phyloP scores from a whole-genome alignment of 352 stramenopile genomes.

The Pythium scleroteichum region DNA sequence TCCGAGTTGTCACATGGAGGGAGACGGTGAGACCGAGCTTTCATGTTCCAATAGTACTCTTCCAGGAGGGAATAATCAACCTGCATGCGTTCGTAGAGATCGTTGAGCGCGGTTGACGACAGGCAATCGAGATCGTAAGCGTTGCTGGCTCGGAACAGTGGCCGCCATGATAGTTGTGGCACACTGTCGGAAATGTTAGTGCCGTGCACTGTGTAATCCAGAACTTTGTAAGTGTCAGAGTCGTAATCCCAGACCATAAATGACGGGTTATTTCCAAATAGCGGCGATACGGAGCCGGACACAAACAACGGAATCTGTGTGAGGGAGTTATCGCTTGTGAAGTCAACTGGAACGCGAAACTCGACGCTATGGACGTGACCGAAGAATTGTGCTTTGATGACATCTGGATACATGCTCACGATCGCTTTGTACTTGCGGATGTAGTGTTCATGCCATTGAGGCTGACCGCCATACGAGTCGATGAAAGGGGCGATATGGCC shows the following conservation, averaged over 20 bases:
- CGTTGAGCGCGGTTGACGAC: slow-evolving; percentile 38
- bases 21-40: slow-evolving; percentile 59
- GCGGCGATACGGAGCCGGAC: slow-evolving; percentile 79
- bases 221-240: slow-evolving; percentile 58
- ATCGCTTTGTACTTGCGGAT: slow-evolving; percentile 81
- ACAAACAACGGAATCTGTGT: slow-evolving; percentile 68
- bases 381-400: slow-evolving; percentile 89
- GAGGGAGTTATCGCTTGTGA: slow-evolving; percentile 35
- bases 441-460: slow-evolving; percentile 88
- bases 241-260: slow-evolving; percentile 88
- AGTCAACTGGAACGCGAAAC: slow-evolving; percentile 61
- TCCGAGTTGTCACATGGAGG: slow-evolving; percentile 40
- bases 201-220: slow-evolving; percentile 79
- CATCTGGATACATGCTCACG: slow-evolving; percentile 49
- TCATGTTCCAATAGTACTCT: slow-evolving; percentile 85
- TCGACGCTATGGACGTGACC: slow-evolving; percentile 92
- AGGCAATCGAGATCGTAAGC: slow-evolving; percentile 64
- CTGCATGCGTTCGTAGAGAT: slow-evolving; percentile 51
- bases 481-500: slow-evolving; percentile 92
- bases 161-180: slow-evolving; percentile 47
- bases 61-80: slow-evolving; percentile 57
- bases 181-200: slow-evolving; percentile 55
- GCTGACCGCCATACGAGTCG: slow-evolving; percentile 76
- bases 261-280: slow-evolving; percentile 91
- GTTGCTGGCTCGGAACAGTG: slow-evolving; percentile 51